These are phyloP conservation scores for Amborella trichopoda DNA, from an alignment of 164 flowering plant genomes.

Conservation along the genomic window DNA sequence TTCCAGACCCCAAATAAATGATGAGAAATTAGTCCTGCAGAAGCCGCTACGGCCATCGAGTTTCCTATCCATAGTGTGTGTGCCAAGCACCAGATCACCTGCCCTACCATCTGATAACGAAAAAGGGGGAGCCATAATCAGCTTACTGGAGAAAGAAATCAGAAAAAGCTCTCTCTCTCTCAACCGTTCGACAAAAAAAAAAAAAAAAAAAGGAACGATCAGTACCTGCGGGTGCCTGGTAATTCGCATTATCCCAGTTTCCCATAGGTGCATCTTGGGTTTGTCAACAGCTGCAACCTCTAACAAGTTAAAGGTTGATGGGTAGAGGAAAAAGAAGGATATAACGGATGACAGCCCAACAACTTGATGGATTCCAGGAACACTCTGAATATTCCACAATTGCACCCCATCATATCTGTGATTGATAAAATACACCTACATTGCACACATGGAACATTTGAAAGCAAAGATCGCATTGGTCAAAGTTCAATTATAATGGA, in stretches of 20 bases:
- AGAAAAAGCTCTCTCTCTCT: neutral
- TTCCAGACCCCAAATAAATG: slow-evolving; percentile 97
- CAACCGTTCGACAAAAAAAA: neutral
- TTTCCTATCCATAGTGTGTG: slow-evolving; percentile 91
- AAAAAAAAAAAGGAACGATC: neutral
- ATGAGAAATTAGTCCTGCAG: slow-evolving; percentile 79
- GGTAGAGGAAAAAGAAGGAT: slow-evolving; percentile 87
- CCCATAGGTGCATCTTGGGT: slow-evolving; percentile 99
- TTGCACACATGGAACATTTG: neutral
- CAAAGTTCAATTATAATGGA: too few species aligned
- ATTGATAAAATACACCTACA: slow-evolving; percentile 93
- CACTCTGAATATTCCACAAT: slow-evolving; percentile 79
- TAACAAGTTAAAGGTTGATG: slow-evolving; percentile 86
- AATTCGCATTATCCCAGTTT: slow-evolving; percentile 96
- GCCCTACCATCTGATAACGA: slow-evolving; percentile 81
- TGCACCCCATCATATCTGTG: slow-evolving; percentile 91
- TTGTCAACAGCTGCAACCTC: slow-evolving; percentile 98
- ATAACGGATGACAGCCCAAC: slow-evolving; percentile 66
- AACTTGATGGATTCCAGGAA: slow-evolving; percentile 57
- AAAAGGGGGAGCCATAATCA: neutral
- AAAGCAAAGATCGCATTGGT: too few species aligned
- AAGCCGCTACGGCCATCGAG: slow-evolving; percentile 86
- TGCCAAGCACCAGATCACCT: slow-evolving; percentile 94
- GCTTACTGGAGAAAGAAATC: neutral
- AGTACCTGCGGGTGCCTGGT: slow-evolving; percentile 97